Evolutionary conservation across 306 rosid genomes (phyloP).

Genomic region (Cicer arietinum): DNA sequence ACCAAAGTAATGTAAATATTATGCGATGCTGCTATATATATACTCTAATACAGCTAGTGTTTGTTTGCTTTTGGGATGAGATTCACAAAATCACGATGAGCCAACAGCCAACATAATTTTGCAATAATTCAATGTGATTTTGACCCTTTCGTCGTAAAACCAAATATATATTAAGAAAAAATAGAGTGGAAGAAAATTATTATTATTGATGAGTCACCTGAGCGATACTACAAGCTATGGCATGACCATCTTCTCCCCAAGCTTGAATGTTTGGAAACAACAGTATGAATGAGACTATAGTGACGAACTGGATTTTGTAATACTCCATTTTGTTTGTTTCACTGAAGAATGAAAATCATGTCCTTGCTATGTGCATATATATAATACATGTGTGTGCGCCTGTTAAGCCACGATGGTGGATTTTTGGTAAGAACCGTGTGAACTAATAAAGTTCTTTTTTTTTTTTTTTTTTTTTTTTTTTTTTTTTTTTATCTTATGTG

Average conservation of each 20-base stretch:
- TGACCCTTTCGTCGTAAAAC: too few species aligned
- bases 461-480: too few species aligned
- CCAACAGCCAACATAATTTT: too few species aligned
- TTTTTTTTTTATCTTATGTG: not conserved
- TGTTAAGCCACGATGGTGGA: not conserved
- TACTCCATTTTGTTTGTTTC: constrained; percentile 41
- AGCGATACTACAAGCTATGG: constrained; percentile 67
- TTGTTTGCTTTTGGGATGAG: too few species aligned
- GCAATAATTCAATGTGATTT: too few species aligned
- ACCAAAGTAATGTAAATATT: not conserved
- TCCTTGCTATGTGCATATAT: not conserved
- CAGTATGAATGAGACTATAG: constrained; percentile 47
- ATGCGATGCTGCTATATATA: too few species aligned
- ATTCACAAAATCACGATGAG: too few species aligned
- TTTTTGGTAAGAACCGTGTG: constrained; percentile 35
- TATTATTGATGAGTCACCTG: constrained; percentile 52
- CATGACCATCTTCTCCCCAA: constrained; percentile 82
- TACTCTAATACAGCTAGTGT: too few species aligned
- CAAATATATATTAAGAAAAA: too few species aligned
- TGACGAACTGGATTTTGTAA: constrained; percentile 35
- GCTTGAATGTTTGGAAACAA: constrained; percentile 59
- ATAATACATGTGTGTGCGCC: not conserved
- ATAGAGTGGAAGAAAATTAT: not conserved
- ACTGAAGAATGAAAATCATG: not conserved
- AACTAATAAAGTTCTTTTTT: not conserved